Percentiles rank a stretch among this genome's conserved stretches.
phyloP scores from a whole-genome alignment of 129 eudicot species.

The Ambrosia artemisiifolia region DNA sequence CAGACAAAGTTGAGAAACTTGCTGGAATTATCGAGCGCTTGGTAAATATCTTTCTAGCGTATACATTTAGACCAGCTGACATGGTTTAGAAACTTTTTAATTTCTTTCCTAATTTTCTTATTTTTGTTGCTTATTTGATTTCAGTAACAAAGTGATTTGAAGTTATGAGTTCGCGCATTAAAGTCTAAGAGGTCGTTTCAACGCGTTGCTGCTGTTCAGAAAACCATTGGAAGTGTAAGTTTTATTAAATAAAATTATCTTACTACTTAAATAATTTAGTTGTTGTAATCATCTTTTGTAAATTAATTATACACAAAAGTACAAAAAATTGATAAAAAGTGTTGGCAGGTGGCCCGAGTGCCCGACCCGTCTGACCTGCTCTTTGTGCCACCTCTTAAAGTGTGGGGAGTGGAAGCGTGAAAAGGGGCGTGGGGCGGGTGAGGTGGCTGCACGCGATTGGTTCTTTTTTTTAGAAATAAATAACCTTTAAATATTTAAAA shows the following conservation, averaged over 20 bases:
- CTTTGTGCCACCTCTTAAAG: too few species aligned
- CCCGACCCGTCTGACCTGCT: background rate
- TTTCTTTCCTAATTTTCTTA: background rate
- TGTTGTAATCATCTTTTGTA: background rate
- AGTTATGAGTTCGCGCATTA: conserved; percentile 86
- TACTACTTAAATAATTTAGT: background rate
- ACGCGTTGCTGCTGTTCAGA: conserved; percentile 98
- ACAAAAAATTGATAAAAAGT: background rate
- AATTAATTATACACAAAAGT: background rate
- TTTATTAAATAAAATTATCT: background rate
- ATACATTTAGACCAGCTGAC: background rate
- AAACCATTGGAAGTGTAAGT: conserved; percentile 87
- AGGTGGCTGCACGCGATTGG: too few species aligned
- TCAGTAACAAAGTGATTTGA: conserved; percentile 98
- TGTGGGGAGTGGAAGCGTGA: too few species aligned
- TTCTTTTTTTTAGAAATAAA: too few species aligned
- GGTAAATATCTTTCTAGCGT: conserved; percentile 43
- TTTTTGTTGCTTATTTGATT: background rate
- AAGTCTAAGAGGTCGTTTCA: conserved; percentile 98
- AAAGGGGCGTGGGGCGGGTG: too few species aligned
- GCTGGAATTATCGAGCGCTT: conserved; percentile 75
- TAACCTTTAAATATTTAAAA: too few species aligned
- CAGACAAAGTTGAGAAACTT: conserved; percentile 92
- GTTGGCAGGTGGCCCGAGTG: background rate
- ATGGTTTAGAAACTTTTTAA: conserved; percentile 42